Base-by-base conservation (phyloP, 139 green algal species). In the Chlamydomonas schloesseri region DNA sequence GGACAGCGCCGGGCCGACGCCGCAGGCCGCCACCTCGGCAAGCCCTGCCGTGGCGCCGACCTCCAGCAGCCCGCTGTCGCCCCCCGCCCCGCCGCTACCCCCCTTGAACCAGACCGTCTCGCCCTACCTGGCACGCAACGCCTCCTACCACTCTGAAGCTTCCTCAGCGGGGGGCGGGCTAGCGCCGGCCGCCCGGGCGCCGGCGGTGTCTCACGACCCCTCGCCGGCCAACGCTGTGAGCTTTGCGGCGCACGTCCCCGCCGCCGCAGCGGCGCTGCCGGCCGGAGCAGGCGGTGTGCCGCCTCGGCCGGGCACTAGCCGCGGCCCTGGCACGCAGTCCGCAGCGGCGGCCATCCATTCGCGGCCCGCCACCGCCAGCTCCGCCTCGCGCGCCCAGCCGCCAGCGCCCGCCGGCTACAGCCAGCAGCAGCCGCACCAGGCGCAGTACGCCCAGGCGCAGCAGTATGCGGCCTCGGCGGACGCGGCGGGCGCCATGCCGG, bases 81-180 rank as follows among this genome's bases (percentile, higher is more conserved):
- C 81, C 0, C 81, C 34, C 3, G 10, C 42, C 1, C 53, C 68
- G 0, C 29, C 81, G 3, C 53, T 87, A 26, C 81, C 81, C 17
- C 81, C 81, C 20, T 55, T 87, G 18, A 71, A 71, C 36, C 69
- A 26, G 13, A 37, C 81, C 0, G 55, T 87, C 34, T 87, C 81
- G 33, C 81, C 81, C 11, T 79, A 69, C 34, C 28, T 80, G 3
- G 9, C 31, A 0, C 60, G 77, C 1, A 58, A 5, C 34, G 1
- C 65, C n/a, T 20, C 60, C 23, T 31, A 31, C 20, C 3, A 2
- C 13, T 23, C 10, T 33, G 23, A 13, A 2, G 26, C 24, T 23
- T n/a, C 29, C 10, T 13, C 64, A 71, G 29, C 64, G 29, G 29
- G 5, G 8, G 26, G 1, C 1, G 0, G 29, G n/a, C 64, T n/a